Base-by-base conservation (phyloP, 1,139 yeast genomes). In the Yamadazyma diddensiae region DNA sequence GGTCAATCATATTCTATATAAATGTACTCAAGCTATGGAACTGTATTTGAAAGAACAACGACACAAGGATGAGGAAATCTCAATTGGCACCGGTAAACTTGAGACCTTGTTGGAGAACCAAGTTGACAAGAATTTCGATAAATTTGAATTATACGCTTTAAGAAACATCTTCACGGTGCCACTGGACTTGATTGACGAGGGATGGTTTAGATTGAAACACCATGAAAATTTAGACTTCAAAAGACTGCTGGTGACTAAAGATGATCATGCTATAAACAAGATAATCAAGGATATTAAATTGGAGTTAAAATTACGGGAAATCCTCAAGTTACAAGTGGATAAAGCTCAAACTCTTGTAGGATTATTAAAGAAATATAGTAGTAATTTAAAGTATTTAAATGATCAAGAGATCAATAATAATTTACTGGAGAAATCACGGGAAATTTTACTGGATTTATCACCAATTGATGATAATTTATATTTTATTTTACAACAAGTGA, bases 111-210 rank as follows among this genome's bases (percentile, higher is more conserved):
- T 90, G 36, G 95, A 86, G 49, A 75, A 77, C 38, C 73, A 79
- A 3, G 84, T 88, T n/a, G 96, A 88, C 57, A 71, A 71, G 47
- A 84, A 85, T 51, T 88, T 87, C 54, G 97, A 90, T 57, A 82
- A 82, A 54, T 81, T 86, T 50, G 97, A 90, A 61, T 62, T 88
- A 22, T 90, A 88, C 53, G 76, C 86, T 4, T 59, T 87, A 33
- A 61, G 96, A 47, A 90, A 90, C 53, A 76, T 90, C 14, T 66
- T 90, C 36, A 73, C 74, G 8, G 63, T 90, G 10, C 95, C 96
- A 0, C 59, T 58, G 4, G 84, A 82, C n/a, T 61, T 86, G 26
- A 67, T 83, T 1, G 70, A 72, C 10, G 75, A 64, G 6, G 94
- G 94, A 5, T 79, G 77, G 70, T 62, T 88, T 33, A 58, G 81